Base-by-base conservation (phyloP, 2,329 filamentous ascomycete species). In the Diplodia scrobiculata region DNA sequence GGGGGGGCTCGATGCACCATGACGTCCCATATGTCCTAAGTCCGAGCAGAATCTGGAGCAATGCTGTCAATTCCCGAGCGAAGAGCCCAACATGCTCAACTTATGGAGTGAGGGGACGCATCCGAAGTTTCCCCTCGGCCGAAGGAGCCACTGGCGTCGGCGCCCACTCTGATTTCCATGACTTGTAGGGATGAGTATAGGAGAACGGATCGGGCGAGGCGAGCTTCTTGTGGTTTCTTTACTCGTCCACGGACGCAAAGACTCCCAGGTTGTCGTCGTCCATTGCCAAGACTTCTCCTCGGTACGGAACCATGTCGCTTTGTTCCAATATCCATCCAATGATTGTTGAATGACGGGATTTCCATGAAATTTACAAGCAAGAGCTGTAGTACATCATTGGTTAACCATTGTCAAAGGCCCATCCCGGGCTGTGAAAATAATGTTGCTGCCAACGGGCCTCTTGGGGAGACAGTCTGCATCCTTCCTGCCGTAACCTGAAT, bases 111-210 rank as follows among this genome's bases (percentile, higher is more conserved):
- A 17, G 17, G 6, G 38, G 14, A 17, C 17, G 38, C 17, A 34
- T n/a, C 53, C 53, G 53, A 58, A 41, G 53, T 58, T 58, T 41
- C 13, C 5, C 53, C 53, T 58, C 53, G 53, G 53, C 53, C 53
- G 53, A 58, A 41, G 14, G 5, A 34, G 34, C 29, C n/a, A 17
- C 38, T 14, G 14, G 14, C 17, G 38, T 41, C 38, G 38, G 38
- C 38, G 38, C 17, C 17, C 14, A 5, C 14, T 41, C 13, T 41
- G 13, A 14, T 14, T 17, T 14, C 17, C 13, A 13, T 41, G 38
- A 6, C 17, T 41, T 41, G 17, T 41, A 17, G 38, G 6, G 38
- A 41, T 17, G 17, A 17, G 5, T 17, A 10, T 14, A 41, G 38
- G 17, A n/a, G 5, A 17, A 25, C 25, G 25, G 0, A 41, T 17